Percentiles rank a stretch among this genome's conserved stretches.
Evolutionary conservation across 2,329 filamentous ascomycete genomes (phyloP).

Genomic region (Incumbomyces lentus): DNA sequence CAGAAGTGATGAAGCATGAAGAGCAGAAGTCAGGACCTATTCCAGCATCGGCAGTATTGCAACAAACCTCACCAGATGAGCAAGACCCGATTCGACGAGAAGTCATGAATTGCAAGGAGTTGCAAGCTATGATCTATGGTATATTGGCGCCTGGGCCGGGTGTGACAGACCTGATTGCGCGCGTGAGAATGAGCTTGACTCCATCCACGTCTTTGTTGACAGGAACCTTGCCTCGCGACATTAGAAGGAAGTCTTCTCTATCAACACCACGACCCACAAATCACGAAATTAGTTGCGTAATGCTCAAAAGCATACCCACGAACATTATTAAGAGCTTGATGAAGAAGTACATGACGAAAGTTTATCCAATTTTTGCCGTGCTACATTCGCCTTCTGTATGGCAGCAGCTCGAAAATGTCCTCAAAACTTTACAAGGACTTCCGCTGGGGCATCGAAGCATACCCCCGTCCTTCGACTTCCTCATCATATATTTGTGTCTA

Average conservation of each 20-base stretch:
- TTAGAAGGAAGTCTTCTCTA: conserved; percentile 14
- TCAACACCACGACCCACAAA: conserved; percentile 10
- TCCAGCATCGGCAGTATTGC: conserved; percentile 2
- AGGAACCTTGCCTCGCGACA: conserved; percentile 12
- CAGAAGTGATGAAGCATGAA: conserved; percentile 12
- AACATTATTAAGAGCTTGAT: conserved; percentile 22
- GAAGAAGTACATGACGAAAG: conserved; percentile 25
- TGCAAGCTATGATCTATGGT: conserved; percentile 24
- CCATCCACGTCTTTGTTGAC: conserved; percentile 22
- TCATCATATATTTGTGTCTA: conserved; percentile 26
- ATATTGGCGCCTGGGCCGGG: conserved; percentile 23
- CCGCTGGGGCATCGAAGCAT: conserved; percentile 17
- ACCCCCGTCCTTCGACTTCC: conserved; percentile 23
- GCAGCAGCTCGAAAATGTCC: conserved; percentile 22
- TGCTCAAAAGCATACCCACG: conserved; percentile 20
- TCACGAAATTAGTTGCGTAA: conserved; percentile 18
- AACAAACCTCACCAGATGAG: not conserved
- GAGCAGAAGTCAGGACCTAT: conserved; percentile 2
- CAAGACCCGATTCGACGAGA: conserved; percentile 19
- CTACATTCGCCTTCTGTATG: conserved; percentile 22
- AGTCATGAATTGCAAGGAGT: conserved; percentile 22
- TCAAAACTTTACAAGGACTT: conserved; percentile 16
- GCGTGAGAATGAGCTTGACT: conserved; percentile 26
- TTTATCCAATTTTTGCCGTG: conserved; percentile 24
- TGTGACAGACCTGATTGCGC: conserved; percentile 24